These are phyloP conservation scores for Thermothielavioides terrestris DNA, from an alignment of 495 filamentous ascomycete species.

Conservation along the genomic window DNA sequence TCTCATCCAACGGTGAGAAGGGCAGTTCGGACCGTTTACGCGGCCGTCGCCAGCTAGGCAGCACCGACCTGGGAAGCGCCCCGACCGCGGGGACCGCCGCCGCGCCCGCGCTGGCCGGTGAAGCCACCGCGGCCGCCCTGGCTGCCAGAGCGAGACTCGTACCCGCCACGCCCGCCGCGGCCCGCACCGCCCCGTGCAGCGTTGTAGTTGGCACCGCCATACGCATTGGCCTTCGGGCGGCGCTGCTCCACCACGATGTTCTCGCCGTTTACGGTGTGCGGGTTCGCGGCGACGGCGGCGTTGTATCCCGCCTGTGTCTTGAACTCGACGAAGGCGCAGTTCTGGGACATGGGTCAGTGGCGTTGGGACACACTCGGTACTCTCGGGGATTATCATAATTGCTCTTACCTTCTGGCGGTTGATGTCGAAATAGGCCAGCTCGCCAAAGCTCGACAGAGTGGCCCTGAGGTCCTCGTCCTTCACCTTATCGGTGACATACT, in stretches of 20 bases:
- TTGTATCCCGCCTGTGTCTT: slow-evolving; percentile 66
- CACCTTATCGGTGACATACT: slow-evolving; percentile 85
- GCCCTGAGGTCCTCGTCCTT: slow-evolving; percentile 56
- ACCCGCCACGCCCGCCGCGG: slow-evolving; percentile 60
- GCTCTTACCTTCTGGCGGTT: slow-evolving; percentile 73
- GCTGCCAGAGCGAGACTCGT: slow-evolving; percentile 44
- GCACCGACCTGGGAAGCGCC: slow-evolving; percentile 30
- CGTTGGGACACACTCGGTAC: background rate
- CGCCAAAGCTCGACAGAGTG: slow-evolving; percentile 62
- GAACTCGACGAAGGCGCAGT: slow-evolving; percentile 95
- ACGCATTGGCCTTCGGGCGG: slow-evolving; percentile 61
- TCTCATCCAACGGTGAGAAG: too few relatives aligned
- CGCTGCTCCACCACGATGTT: slow-evolving; percentile 83
- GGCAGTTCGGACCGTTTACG: background rate
- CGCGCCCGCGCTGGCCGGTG: slow-evolving; percentile 54
- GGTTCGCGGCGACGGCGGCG: slow-evolving; percentile 75
- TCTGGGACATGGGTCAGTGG: slow-evolving; percentile 47
- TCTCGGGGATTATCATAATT: background rate
- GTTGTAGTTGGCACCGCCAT: slow-evolving; percentile 55
- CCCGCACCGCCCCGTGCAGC: slow-evolving; percentile 49
- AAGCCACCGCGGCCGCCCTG: slow-evolving; percentile 59
- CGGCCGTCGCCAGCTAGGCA: slow-evolving; percentile 18
- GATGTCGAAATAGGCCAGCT: slow-evolving; percentile 80
- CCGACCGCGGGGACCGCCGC: slow-evolving; percentile 45
- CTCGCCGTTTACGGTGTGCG: slow-evolving; percentile 73